Evolutionary conservation across 306 rosid species (phyloP).

Genomic region (apple (Malus domestica)): ASM211411v1 NC_041801.1:1308501-1309000

Average conservation of each 20-base stretch:
- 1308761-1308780: conserved; percentile 89
- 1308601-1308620: background rate
- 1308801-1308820: conserved; percentile 75
- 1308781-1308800: conserved; percentile 73
- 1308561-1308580: conserved; percentile 51
- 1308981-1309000: background rate
- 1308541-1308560: conserved; percentile 31
- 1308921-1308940: conserved; percentile 65
- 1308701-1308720: conserved; percentile 50
- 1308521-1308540: conserved; percentile 72
- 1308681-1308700: conserved; percentile 86
- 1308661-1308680: conserved; percentile 14
- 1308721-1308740: conserved; percentile 69
- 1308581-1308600: background rate
- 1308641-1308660: background rate
- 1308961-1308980: background rate
- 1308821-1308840: conserved; percentile 82
- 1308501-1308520: conserved; percentile 86
- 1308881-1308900: conserved; percentile 81
- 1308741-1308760: conserved; percentile 74
- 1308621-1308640: background rate
- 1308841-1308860: conserved; percentile 88
- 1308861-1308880: conserved; percentile 56
- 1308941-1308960: conserved; percentile 60
- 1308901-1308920: conserved; percentile 54